Evolutionary conservation across 1,284 basidiomycete genomes (phyloP).

Genomic region (Salmacisia buchloeana): DNA sequence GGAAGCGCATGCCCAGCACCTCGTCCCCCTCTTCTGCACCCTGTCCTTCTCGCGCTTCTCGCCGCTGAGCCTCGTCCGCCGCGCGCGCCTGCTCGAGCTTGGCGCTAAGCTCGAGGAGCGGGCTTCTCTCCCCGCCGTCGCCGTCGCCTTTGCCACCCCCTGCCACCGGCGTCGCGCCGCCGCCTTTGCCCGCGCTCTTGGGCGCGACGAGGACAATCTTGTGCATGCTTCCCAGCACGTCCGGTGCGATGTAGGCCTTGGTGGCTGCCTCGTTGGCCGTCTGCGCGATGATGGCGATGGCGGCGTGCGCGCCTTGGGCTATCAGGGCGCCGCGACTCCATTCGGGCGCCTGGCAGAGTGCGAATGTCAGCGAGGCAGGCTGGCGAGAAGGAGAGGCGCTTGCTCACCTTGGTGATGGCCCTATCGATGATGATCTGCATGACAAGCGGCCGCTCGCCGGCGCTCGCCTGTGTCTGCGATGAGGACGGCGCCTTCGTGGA

Average conservation of each 20-base stretch:
- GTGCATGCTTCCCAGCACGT: conserved; percentile 37
- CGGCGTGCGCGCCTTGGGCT: conserved; percentile 59
- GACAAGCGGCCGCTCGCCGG: conserved; percentile 27
- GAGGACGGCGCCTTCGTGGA: not conserved
- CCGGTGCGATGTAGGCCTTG: conserved; percentile 13
- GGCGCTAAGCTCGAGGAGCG: conserved; percentile 41
- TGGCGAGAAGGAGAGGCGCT: no score
- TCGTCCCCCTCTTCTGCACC: not conserved
- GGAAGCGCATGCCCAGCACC: conserved; percentile 34
- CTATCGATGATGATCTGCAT: conserved; percentile 48
- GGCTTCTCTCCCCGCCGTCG: no score
- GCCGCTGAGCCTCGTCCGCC: not conserved
- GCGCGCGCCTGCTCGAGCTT: conserved; percentile 36
- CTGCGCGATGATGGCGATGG: conserved; percentile 50
- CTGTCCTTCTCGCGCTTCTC: not conserved
- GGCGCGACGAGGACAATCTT: conserved; percentile 46
- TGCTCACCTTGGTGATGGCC: conserved; percentile 18
- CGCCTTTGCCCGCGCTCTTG: conserved; percentile 18
- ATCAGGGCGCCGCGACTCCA: conserved; percentile 61
- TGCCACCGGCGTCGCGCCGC: no score
- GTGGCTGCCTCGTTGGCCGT: conserved; percentile 9
- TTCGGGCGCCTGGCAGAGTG: conserved; percentile 51
- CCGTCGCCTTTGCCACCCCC: no score
- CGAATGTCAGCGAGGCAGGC: no score
- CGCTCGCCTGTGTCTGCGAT: not conserved